Evolutionary conservation across 2,329 filamentous ascomycete species (phyloP), one percentile per base, ranked within the genome.

Genomic region (Chaetomiaceae sp.): DNA sequence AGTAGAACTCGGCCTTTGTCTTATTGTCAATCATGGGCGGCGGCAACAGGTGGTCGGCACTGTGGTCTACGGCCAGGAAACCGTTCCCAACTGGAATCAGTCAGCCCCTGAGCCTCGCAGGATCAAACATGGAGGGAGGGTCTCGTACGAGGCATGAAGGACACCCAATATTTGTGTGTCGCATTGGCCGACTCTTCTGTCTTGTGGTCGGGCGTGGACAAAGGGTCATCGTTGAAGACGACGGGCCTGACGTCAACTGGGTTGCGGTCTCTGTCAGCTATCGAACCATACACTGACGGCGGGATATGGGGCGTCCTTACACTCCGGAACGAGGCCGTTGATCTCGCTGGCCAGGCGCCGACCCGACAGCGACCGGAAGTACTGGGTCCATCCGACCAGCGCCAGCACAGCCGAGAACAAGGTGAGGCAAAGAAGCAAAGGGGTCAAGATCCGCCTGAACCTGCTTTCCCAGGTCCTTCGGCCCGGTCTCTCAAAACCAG

Each of bases 241-340:
- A 55, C 37, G 1, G 45, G 45, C 5, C 44, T 17, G 22, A 55
- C 31, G 0, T 36, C 20, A 3, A 58, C 48, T 55, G 19, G 14
- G 20, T 40, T 11, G 2, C 17, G 6, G n/a, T 8, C 5, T 9
- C 9, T 22, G 40, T 19, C 20, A 50, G 46, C 20, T 19, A n/a
- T n/a, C n/a, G 23, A 15, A 33, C 6, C 15, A 17, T 2, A 12
- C 17, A 9, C 8, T 7, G 22, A 11, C n/a, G 3, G 6, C 6
- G 5, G 14, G 12, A 19, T 17, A n/a, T 34, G 2, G 5, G 7
- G 33, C 3, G 19, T 14, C 6, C 43, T 33, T 19, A 53, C 53
- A 53, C 31, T 58, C 46, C 0, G 53, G 53, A 1, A 58, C 42
- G 17, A 58, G 19, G 6, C 46, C 53, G n/a, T 53, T 53, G 19